Percentiles rank a stretch among this genome's conserved stretches.
Conservation (phyloP, 495 filamentous ascomycete species). For the Neurospora sp. region DNA sequence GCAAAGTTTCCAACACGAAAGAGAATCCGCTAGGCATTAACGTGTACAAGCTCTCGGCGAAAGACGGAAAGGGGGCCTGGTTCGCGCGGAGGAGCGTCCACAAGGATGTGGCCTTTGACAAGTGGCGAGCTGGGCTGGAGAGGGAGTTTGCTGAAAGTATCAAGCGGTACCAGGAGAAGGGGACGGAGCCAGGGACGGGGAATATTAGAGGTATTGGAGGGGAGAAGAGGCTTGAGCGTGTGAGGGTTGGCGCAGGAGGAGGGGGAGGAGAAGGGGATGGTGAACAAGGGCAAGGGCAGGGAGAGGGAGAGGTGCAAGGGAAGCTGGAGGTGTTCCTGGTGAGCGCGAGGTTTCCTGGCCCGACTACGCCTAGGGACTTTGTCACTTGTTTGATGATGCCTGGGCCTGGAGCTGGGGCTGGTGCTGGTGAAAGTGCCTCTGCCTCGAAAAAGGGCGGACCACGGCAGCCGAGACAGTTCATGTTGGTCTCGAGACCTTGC, state of each 20-base stretch:
- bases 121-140: constrained; percentile 50
- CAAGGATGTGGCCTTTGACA: constrained; percentile 52
- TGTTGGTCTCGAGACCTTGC: constrained; percentile 80
- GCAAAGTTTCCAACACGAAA: constrained; percentile 49
- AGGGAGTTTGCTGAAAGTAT: constrained; percentile 56
- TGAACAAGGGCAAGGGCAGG: constrained; percentile 10
- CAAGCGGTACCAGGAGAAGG: constrained; percentile 35
- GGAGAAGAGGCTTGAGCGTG: constrained; percentile 57
- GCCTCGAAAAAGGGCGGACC: background rate
- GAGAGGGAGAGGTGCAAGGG: background rate
- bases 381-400: constrained; percentile 62
- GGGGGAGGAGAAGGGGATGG: constrained; percentile 40
- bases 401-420: constrained; percentile 18
- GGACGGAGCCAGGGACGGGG: constrained; percentile 48
- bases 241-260: constrained; percentile 33
- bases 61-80: constrained; percentile 81
- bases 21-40: constrained; percentile 69
- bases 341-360: constrained; percentile 82
- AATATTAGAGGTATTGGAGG: constrained; percentile 77
- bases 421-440: background rate
- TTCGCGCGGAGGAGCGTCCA: constrained; percentile 83
- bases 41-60: constrained; percentile 69
- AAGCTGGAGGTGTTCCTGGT: constrained; percentile 58
- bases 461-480: constrained; percentile 51
- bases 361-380: constrained; percentile 81